phyloP scores from a whole-genome alignment of 345 rosid genomes.

The Eucalyptus leucophloia region DNA sequence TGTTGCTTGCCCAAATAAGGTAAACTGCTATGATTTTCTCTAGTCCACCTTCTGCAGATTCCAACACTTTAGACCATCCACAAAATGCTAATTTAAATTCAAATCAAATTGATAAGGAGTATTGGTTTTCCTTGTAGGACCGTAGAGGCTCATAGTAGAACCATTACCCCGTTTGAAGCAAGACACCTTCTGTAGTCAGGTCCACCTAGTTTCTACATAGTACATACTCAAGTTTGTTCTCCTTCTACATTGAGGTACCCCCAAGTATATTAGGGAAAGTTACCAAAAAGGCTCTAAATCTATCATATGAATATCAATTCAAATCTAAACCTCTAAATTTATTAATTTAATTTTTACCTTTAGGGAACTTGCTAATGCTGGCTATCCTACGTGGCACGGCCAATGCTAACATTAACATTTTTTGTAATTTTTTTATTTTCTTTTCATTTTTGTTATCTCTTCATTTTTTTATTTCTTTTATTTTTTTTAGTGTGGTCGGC shows the following conservation, averaged over 20 bases:
- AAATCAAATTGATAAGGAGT: neutral
- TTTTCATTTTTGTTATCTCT: neutral
- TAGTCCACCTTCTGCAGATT: neutral
- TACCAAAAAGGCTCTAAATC: neutral
- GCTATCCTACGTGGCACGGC: accelerated
- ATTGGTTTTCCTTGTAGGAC: neutral
- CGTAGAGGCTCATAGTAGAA: neutral
- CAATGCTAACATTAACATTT: neutral
- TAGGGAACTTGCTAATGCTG: neutral
- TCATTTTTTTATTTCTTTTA: neutral
- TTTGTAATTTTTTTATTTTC: neutral
- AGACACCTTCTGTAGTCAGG: neutral
- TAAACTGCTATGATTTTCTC: neutral
- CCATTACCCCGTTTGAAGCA: neutral
- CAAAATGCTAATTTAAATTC: neutral
- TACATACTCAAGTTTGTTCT: neutral
- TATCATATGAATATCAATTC: neutral
- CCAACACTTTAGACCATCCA: neutral
- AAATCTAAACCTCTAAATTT: neutral
- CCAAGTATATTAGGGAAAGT: neutral
- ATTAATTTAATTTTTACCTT: neutral
- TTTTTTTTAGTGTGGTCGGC: neutral
- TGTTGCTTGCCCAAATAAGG: neutral
- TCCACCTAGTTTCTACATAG: neutral
- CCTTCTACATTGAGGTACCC: neutral